Evolutionary conservation across 169 alveolate genomes (phyloP).

Genomic region (Plasmodium blacklocki): DNA sequence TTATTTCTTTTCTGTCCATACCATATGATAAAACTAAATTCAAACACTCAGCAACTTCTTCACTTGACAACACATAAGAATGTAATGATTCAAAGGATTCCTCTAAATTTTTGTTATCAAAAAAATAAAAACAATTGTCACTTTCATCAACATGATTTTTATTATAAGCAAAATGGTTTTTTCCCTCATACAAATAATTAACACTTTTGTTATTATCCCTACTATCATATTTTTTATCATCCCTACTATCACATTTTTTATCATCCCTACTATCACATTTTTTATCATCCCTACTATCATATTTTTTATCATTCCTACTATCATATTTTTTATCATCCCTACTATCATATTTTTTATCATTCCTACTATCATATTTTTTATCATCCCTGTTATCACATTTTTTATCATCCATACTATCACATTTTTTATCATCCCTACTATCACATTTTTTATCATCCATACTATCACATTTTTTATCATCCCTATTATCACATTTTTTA

Average conservation of each 20-base stretch:
- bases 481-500: neutral
- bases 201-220: no score
- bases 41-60: conserved; percentile 9
- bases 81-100: conserved; percentile 26
- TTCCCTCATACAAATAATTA: no score
- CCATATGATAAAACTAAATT: conserved; percentile 39
- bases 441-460: no score
- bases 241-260: no score
- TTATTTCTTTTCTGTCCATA: conserved; percentile 16
- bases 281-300: no score
- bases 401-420: no score
- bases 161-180: neutral
- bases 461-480: neutral
- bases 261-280: no score
- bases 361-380: neutral
- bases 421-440: no score
- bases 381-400: neutral
- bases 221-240: neutral
- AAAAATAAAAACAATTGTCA: neutral
- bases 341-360: neutral
- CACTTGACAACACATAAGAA: conserved; percentile 19
- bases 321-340: no score
- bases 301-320: no score
- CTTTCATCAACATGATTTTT: neutral
- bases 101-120: neutral